Percentiles rank a stretch among this genome's conserved stretches.
Conservation (phyloP, 2,329 filamentous ascomycete species). For the Microdochium bolleyi region DNA sequence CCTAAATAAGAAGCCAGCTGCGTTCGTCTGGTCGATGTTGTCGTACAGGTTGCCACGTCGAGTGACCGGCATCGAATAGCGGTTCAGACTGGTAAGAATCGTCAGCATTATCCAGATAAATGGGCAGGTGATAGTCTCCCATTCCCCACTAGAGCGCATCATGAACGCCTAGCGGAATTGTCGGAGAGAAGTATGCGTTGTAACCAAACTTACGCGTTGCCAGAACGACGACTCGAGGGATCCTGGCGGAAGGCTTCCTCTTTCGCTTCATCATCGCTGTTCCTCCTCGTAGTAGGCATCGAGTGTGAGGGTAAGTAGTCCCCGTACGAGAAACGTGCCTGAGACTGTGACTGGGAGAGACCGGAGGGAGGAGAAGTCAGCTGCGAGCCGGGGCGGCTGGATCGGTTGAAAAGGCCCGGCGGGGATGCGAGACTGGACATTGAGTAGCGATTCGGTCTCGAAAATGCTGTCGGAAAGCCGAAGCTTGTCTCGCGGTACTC, state of each 20-base stretch:
- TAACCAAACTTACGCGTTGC: slow-evolving; percentile 63
- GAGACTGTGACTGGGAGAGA: slow-evolving; percentile 36
- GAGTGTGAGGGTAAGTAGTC: slow-evolving; percentile 73
- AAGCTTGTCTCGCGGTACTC: slow-evolving; percentile 71
- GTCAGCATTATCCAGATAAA: slow-evolving; percentile 5
- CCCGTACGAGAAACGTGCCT: slow-evolving; percentile 47
- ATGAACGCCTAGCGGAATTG: too few relatives aligned
- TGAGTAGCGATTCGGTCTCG: slow-evolving; percentile 81
- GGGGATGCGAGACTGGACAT: slow-evolving; percentile 81
- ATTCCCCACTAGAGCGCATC: too few relatives aligned
- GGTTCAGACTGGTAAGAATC: slow-evolving; percentile 56
- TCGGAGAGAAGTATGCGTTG: not conserved
- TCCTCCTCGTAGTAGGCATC: slow-evolving; percentile 76
- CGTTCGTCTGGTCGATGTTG: slow-evolving; percentile 75
- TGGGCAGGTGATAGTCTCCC: too few relatives aligned
- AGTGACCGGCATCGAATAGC: slow-evolving; percentile 90
- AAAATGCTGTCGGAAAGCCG: slow-evolving; percentile 72
- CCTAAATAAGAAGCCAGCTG: slow-evolving; percentile 77
- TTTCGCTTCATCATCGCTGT: slow-evolving; percentile 87
- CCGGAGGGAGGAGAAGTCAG: slow-evolving; percentile 69
- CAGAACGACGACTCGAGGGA: slow-evolving; percentile 63
- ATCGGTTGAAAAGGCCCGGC: slow-evolving; percentile 65
- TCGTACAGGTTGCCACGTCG: slow-evolving; percentile 61
- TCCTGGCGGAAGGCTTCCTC: slow-evolving; percentile 64
- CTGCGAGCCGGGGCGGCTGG: slow-evolving; percentile 69